Base-by-base conservation (phyloP, 1,139 yeast species). In the Yarrowia galli region DNA sequence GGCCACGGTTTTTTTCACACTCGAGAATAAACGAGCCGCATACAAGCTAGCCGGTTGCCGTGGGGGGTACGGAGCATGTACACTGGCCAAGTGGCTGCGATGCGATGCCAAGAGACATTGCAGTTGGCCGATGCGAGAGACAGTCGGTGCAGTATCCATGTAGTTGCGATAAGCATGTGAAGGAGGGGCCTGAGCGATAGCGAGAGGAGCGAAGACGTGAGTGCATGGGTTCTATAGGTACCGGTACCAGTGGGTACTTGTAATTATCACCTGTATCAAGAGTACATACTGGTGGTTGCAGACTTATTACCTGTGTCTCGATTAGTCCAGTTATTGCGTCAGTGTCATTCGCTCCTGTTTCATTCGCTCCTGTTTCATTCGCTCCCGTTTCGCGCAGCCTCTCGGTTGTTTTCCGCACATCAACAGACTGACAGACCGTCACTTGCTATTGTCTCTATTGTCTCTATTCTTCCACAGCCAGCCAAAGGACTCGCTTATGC, bases 141-240 rank as follows among this genome's bases (percentile, higher is more conserved):
- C 45, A n/a, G 3, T 7, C 16, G 5, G 53, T 48, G 53, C 53
- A 48, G 53, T 48, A 48, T 48, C 53, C 53, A 48, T 48, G 53
- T 48, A 48, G 38, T 7, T 22, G 32, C 28, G 51, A 46, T 25
- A 25, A 46, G 51, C 51, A 46, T 46, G 51, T 46, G 51, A 46
- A 22, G 32, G 18, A 12, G 40, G n/a, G n/a, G n/a, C n/a, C n/a
- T n/a, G n/a, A n/a, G n/a, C n/a, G n/a, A n/a, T n/a, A n/a, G n/a
- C n/a, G n/a, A n/a, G n/a, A n/a, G n/a, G n/a, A n/a, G n/a, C n/a
- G n/a, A n/a, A n/a, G n/a, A n/a, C n/a, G n/a, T n/a, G n/a, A n/a
- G n/a, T n/a, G n/a, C n/a, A n/a, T n/a, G n/a, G n/a, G n/a, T n/a
- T n/a, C n/a, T n/a, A n/a, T n/a, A n/a, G n/a, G n/a, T n/a, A n/a